Percentiles rank a stretch among this genome's conserved stretches.
phyloP scores from a whole-genome alignment of 2,329 filamentous ascomycete genomes.

The Chaetomiaceae sp. region DNA sequence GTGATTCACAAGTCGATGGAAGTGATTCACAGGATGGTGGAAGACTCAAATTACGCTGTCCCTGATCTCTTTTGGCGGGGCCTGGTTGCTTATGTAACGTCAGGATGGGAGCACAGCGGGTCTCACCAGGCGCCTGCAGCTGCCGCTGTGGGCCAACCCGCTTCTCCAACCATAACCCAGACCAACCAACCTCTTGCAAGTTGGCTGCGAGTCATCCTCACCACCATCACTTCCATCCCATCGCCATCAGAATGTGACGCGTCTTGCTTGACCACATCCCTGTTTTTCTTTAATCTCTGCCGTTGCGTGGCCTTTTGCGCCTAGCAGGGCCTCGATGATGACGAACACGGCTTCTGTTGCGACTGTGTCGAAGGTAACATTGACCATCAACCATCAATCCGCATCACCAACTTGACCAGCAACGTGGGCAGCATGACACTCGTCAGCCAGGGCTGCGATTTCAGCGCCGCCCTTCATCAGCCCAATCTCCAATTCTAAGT shows the following conservation, averaged over 20 bases:
- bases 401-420: too few species aligned
- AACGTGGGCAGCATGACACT: too few species aligned
- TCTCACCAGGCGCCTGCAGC: not conserved
- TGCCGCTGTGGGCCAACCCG: not conserved
- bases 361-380: not conserved
- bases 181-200: too few species aligned
- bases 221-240: not conserved
- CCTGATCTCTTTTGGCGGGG: too few species aligned
- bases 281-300: not conserved
- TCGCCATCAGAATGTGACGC: not conserved
- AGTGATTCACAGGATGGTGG: too few species aligned
- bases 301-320: too few species aligned
- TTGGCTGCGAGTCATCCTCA: not conserved
- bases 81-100: too few species aligned
- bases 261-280: not conserved
- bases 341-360: not conserved
- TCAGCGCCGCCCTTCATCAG: slow-evolving; percentile 1
- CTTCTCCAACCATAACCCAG: too few species aligned
- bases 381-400: not conserved
- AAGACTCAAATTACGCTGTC: too few species aligned
- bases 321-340: not conserved
- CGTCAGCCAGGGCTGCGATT: not conserved
- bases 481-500: not conserved
- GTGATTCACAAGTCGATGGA: too few species aligned
- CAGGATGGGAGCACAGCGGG: not conserved